Conservation (phyloP, 2,329 filamentous ascomycete genomes). For the Chaetothyriales sp. region DNA sequence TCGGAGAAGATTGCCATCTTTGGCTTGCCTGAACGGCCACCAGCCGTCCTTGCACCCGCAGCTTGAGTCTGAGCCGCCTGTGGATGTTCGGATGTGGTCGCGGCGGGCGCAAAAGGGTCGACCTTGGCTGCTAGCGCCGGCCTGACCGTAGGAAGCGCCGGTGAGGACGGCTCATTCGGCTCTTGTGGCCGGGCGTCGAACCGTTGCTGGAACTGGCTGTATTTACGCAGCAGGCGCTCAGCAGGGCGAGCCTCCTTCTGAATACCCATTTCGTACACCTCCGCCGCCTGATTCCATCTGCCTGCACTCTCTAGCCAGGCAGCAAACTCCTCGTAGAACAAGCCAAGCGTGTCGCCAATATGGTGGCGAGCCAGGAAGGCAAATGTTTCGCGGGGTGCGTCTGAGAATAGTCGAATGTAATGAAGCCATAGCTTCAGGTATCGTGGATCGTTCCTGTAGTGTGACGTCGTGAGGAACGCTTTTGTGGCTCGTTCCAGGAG, state of each 20-base stretch:
- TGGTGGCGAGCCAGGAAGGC: constrained; percentile 78
- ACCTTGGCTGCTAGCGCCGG: constrained; percentile 74
- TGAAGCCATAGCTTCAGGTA: constrained; percentile 90
- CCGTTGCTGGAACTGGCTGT: constrained; percentile 76
- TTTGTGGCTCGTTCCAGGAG: constrained; percentile 89
- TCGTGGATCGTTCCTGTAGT: constrained; percentile 90
- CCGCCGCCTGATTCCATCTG: constrained; percentile 80
- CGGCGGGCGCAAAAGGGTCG: constrained; percentile 56
- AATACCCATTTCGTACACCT: constrained; percentile 82
- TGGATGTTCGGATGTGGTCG: constrained; percentile 38
- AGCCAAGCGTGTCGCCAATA: constrained; percentile 72
- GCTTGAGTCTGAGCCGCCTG: constrained; percentile 47
- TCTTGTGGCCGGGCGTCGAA: constrained; percentile 53
- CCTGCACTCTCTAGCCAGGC: constrained; percentile 76
- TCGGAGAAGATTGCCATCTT: constrained; percentile 93
- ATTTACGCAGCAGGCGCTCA: constrained; percentile 74
- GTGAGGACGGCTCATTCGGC: constrained; percentile 58
- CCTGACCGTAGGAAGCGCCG: constrained; percentile 69
- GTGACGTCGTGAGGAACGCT: constrained; percentile 65
- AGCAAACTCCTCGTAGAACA: constrained; percentile 96
- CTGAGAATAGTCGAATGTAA: constrained; percentile 86
- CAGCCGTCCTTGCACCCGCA: constrained; percentile 31
- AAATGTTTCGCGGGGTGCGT: constrained; percentile 84
- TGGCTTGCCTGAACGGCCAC: constrained; percentile 55
- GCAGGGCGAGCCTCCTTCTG: constrained; percentile 74